Base-by-base conservation (phyloP, 1,139 yeast genomes). In the Taphrina deformans region DNA sequence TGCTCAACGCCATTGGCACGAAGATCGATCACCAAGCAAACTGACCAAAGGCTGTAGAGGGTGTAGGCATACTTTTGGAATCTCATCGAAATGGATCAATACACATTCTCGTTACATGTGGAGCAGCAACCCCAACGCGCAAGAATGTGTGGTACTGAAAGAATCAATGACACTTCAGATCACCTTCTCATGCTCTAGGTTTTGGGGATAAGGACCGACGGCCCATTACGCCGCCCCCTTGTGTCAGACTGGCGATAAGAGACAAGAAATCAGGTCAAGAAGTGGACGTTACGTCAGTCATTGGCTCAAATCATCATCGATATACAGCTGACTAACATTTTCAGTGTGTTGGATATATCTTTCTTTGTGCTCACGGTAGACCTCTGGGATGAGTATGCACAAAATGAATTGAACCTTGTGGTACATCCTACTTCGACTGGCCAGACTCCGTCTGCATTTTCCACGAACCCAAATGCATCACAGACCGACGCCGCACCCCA, bases 91-190 rank as follows among this genome's bases (percentile, higher is more conserved):
- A 38, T 18, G 23, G 29, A 40, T 14, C 58, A 31, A 24, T 53
- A 38, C 33, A 24, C 48, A 5, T 53, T 66, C 58, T 29, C 68
- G 9, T 71, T 79, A 6, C 74, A 75, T 12, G 77, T 79, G 18
- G 75, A 72, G 29, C 82, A 79, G 66, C 79, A 79, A 63, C 82
- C 82, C 2, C 74, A 77, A 18, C 71, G 82, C 52, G 81, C 81
- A 0, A 75, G 82, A 35, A 79, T 79, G 82, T 79, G 82, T 69
- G 82, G 82, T 40, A 24, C n/a, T n/a, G n/a, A n/a, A n/a, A n/a
- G n/a, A 27, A 45, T 61, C 45, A 26, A 51, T 26, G 27, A 7
- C 33, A 26, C n/a, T n/a, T n/a, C n/a, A n/a, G n/a, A n/a, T n/a
- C n/a, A n/a, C n/a, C n/a, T 23, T 6, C 7, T 18, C 52, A 14